These are phyloP conservation scores for Pleurotus cornucopiae DNA, from an alignment of 768 basidiomycete genomes.

Conservation along the genomic window DNA sequence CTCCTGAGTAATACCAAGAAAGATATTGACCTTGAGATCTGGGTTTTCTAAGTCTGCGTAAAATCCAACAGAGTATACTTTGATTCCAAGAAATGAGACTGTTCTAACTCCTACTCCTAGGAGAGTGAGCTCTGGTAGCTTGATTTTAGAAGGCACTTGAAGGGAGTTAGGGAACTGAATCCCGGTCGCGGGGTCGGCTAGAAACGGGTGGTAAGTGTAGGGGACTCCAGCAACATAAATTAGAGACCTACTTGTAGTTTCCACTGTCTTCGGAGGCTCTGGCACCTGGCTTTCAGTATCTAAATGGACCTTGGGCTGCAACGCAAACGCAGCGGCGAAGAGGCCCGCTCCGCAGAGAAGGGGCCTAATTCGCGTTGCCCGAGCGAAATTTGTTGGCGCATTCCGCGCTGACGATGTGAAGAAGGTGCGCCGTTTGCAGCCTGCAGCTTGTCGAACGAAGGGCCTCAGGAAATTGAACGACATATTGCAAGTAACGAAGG, in stretches of 20 bases:
- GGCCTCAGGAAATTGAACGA: conserved; percentile 1
- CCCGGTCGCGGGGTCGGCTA: conserved; percentile 73
- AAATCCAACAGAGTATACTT: conserved; percentile 88
- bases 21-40: conserved; percentile 42
- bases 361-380: conserved; percentile 12
- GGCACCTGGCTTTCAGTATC: conserved; percentile 27
- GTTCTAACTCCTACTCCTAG: conserved; percentile 85
- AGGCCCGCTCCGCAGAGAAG: conserved; percentile 30
- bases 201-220: not conserved
- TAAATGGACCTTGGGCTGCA: conserved; percentile 31
- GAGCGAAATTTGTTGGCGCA: not conserved
- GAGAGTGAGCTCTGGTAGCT: conserved; percentile 60
- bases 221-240: not conserved
- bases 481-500: not conserved
- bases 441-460: not conserved
- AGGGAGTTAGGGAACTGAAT: conserved; percentile 70
- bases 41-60: conserved; percentile 80
- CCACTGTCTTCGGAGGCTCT: conserved; percentile 13
- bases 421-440: not conserved
- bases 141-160: conserved; percentile 57
- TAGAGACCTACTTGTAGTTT: conserved; percentile 19
- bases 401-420: not conserved
- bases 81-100: conserved; percentile 83
- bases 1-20: too few relatives aligned
- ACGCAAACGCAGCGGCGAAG: conserved; percentile 4